Conservation (phyloP, 352 stramenopile species). For the Globisporangium alternatum region DNA sequence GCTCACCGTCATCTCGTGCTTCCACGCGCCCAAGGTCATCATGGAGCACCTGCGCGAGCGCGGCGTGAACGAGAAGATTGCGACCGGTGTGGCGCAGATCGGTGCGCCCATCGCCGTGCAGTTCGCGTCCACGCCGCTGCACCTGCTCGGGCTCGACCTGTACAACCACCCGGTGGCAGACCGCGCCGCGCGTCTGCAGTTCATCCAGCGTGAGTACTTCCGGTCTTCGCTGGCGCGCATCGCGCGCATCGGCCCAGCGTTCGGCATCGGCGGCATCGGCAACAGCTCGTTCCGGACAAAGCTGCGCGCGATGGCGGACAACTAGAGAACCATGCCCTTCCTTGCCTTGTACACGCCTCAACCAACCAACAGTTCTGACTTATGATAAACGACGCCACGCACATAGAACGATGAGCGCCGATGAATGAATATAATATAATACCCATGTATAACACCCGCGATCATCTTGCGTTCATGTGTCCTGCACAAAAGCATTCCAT, state of each 20-base stretch:
- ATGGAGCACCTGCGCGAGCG: conserved; percentile 55
- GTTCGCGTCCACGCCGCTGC: conserved; percentile 88
- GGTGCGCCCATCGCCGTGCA: conserved; percentile 81
- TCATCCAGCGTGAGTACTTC: conserved; percentile 80
- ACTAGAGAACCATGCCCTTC: conserved; percentile 9
- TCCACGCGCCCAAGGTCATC: conserved; percentile 79
- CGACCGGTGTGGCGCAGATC: conserved; percentile 70
- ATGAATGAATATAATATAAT: conserved; percentile 3
- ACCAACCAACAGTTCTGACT: conserved; percentile 4
- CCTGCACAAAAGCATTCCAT: neutral
- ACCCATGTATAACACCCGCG: conserved; percentile 4
- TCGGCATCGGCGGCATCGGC: conserved; percentile 87
- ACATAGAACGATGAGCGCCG: neutral
- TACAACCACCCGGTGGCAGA: conserved; percentile 78
- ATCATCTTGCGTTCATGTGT: neutral
- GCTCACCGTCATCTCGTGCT: conserved; percentile 82
- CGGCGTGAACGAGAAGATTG: conserved; percentile 41
- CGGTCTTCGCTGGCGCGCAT: conserved; percentile 84
- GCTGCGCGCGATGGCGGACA: conserved; percentile 39
- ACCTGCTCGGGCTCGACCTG: conserved; percentile 85
- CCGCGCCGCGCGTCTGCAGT: conserved; percentile 38
- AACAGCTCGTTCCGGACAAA: conserved; percentile 67
- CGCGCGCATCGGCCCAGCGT: conserved; percentile 84
- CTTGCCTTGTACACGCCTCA: neutral
- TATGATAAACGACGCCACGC: conserved; percentile 1